Conservation (phyloP, 1,284 basidiomycete genomes). For the Cryptococcus jaspeensis region DNA sequence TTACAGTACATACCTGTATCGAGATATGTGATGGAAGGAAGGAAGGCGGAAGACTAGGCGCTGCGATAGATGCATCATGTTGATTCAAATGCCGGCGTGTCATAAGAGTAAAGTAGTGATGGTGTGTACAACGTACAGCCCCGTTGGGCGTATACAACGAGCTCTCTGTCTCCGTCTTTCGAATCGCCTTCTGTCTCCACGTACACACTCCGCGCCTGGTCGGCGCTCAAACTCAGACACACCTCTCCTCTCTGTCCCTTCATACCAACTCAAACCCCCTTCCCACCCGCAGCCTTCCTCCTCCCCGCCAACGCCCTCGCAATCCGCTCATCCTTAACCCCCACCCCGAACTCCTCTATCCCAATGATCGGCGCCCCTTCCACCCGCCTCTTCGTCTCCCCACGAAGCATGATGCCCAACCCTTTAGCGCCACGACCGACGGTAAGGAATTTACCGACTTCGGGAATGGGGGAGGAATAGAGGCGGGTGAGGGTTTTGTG, state of each 20-base stretch:
- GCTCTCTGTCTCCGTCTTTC: too few relatives aligned
- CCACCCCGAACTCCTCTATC: constrained; percentile 43
- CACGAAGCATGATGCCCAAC: constrained; percentile 47
- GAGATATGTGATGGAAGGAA: too few relatives aligned
- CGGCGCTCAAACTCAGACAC: background rate
- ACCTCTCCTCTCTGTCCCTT: background rate
- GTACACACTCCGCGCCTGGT: too few relatives aligned
- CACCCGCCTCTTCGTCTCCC: constrained; percentile 39
- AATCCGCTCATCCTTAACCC: constrained; percentile 16
- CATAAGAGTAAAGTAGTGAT: background rate
- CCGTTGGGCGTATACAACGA: too few relatives aligned
- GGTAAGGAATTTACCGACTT: constrained; percentile 39
- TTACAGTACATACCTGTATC: too few relatives aligned
- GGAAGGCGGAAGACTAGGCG: too few relatives aligned
- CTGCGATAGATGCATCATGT: too few relatives aligned
- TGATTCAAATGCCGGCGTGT: background rate
- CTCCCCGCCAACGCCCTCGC: constrained; percentile 4
- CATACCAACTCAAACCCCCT: background rate
- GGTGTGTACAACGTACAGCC: background rate
- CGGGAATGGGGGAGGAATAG: constrained; percentile 30
- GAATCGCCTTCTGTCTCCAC: too few relatives aligned
- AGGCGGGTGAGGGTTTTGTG: constrained; percentile 46
- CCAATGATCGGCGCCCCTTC: constrained; percentile 27
- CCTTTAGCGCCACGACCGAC: constrained; percentile 49
- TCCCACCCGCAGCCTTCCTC: background rate